Evolutionary conservation across 768 basidiomycete genomes (phyloP), one percentile per base, ranked within the genome.

Genomic region (Amanita rubescens): DNA sequence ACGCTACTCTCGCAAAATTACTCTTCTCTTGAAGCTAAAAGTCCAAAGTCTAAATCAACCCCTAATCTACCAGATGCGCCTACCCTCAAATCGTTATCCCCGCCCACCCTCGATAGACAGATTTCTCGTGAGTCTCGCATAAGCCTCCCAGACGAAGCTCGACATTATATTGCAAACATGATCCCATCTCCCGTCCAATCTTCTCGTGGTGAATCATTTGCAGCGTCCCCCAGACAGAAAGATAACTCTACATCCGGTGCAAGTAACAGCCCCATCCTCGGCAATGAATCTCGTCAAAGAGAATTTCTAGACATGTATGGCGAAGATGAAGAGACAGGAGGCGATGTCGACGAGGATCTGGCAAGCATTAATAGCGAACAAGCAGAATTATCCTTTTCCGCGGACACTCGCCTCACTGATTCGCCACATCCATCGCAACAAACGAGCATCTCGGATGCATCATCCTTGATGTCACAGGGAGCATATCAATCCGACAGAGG

Each of bases 81-180:
- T 10, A 12, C 12, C 11, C n/a, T 8, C 17, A 37, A 27, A 25
- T 30, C 25, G 5, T 14, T 24, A 17, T 22, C 38, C 14, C 17
- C 19, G 24, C 27, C 49, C 24, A 41, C 30, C 10, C 37, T 32
- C 37, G 27, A 51, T 35, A 41, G 15, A 27, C 2, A 34, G 5
- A 58, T 72, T 15, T 78, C 79, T n/a, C 78, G 84, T 51, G 84
- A 84, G 48, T 89, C 86, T 8, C 76, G 78, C 20, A 78, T 85
- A 47, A 80, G 84, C 32, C 73, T 90, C 34, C 85, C 89, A 1
- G 87, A 90, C 51, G 90, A 91, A 64, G 84, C 88, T 14, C 80
- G 74, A 57, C 81, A 78, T 45, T 90, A 87, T 61, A 84, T 88
- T 53, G 75, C 80, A 34, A 80, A 76, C 59, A 82, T 87, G 77